Evolutionary conservation across 257 asterid species (phyloP), one percentile per base, ranked within the genome.

Genomic region (Oldenlandia corymbosa): DNA sequence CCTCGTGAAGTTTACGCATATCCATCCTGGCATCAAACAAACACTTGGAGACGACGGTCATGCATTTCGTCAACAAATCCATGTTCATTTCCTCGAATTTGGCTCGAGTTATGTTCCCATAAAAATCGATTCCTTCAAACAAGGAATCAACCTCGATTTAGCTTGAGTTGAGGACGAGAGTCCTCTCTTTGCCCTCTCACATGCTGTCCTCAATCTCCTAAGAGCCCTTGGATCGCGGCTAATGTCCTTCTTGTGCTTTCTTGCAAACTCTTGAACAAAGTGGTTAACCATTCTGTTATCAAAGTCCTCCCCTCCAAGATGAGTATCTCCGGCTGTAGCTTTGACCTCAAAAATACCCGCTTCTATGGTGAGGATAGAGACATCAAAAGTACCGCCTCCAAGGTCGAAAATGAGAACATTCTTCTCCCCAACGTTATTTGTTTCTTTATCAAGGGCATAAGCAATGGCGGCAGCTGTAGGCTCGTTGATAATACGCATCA

Each of bases 121-220:
- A 74, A 56, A 72, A 76, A 65, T 72, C 78, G 42, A 71, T 54
- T 4, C 81, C 81, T 46, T 76, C 81, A n/a, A 34, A 72, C 47
- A 76, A 37, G 7, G 78, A 68, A 64, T 76, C 81, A 32, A 76
- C 63, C 45, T 72, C 78, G 12, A 72, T 8, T 76, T 71, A 23
- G 72, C 71, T 48, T 70, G 73, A 2, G 80, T 42, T 47, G 70
- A 54, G 17, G 71, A 70, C 1, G 80, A 75, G 36, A 75, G 69
- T 13, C 64, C 56, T 58, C 80, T 75, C 56, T 67, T 75, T 21
- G 76, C 76, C 28, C 62, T 57, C 62, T 57, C 62, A 57, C 62
- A 57, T 31, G 45, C 46, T 18, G 46, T 32, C 62, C 80, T 75
- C 72, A 75, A 62, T 53, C 80, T 66, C 66, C 76, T 66, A 28